These are phyloP conservation scores for Thalassiosira profunda DNA, from an alignment of 108 stramenopile genomes.

Conservation along the genomic window DNA sequence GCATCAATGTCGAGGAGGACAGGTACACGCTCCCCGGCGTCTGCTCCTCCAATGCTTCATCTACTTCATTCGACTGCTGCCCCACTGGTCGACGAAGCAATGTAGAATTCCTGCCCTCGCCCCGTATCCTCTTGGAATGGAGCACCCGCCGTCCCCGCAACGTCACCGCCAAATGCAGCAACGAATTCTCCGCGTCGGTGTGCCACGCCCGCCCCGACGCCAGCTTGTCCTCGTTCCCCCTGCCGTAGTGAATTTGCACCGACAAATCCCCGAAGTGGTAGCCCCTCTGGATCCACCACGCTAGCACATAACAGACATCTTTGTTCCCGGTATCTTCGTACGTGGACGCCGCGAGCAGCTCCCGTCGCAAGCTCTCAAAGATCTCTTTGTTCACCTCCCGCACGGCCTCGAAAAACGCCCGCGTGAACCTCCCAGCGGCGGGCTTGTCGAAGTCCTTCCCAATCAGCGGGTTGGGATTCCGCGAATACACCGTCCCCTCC, in stretches of 20 bases:
- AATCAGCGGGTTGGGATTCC: slow-evolving; percentile 30
- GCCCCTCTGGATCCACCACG: slow-evolving; percentile 26
- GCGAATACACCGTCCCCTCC: slow-evolving; percentile 15
- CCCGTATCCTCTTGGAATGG: slow-evolving; percentile 20
- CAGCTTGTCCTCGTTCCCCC: slow-evolving; percentile 31
- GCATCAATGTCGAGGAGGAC: slow-evolving; percentile 22
- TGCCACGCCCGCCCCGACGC: slow-evolving; percentile 32
- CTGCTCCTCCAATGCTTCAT: slow-evolving; percentile 24
- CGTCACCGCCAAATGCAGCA: slow-evolving; percentile 34
- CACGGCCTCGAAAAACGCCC: slow-evolving; percentile 28
- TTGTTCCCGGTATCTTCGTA: slow-evolving; percentile 6
- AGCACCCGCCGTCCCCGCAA: slow-evolving; percentile 27
- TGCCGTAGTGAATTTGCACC: slow-evolving; percentile 28
- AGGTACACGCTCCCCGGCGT: slow-evolving; percentile 21
- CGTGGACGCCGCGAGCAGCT: slow-evolving; percentile 8
- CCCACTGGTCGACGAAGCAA: not conserved
- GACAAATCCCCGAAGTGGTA: slow-evolving; percentile 37
- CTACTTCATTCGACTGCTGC: slow-evolving; percentile 5
- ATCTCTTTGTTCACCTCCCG: slow-evolving; percentile 26
- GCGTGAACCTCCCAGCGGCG: slow-evolving; percentile 19
- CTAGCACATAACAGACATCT: slow-evolving; percentile 27
- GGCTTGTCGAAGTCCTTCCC: slow-evolving; percentile 32
- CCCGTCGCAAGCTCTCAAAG: slow-evolving; percentile 12
- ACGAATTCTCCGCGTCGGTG: slow-evolving; percentile 29
- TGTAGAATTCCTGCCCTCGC: not conserved